These are phyloP conservation scores for Amanita phalloides DNA, from an alignment of 768 basidiomycete species.

Conservation along the genomic window DNA sequence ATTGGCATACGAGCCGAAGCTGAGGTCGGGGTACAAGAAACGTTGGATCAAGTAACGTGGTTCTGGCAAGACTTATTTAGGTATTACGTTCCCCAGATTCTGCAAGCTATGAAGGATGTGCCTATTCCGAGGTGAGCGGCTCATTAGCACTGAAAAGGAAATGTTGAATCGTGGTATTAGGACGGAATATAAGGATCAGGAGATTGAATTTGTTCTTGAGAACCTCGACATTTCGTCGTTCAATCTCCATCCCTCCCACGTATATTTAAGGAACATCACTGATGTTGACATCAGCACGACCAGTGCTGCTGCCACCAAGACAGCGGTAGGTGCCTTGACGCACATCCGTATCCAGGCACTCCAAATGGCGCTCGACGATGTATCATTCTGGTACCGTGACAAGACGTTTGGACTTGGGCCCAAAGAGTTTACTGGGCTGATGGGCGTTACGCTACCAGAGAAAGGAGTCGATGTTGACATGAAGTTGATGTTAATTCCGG, in stretches of 20 bases:
- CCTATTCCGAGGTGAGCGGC: constrained; percentile 54
- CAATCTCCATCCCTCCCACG: constrained; percentile 57
- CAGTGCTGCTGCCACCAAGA: constrained; percentile 23
- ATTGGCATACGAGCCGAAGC: constrained; percentile 24
- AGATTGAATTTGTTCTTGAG: constrained; percentile 67
- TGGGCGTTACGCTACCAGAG: constrained; percentile 50
- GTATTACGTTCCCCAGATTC: constrained; percentile 57
- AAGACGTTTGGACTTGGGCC: constrained; percentile 42
- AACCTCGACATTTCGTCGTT: constrained; percentile 62
- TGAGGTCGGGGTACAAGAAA: constrained; percentile 34
- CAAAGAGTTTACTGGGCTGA: constrained; percentile 47
- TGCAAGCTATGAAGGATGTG: constrained; percentile 42
- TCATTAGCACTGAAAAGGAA: neutral
- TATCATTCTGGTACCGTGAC: constrained; percentile 70
- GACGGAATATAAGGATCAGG: constrained; percentile 59
- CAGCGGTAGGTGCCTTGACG: constrained; percentile 51
- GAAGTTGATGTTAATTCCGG: constrained; percentile 53
- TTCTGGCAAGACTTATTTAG: constrained; percentile 77
- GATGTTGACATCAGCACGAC: constrained; percentile 36
- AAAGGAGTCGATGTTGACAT: constrained; percentile 63
- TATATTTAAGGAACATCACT: constrained; percentile 64
- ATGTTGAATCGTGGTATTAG: constrained; percentile 21
- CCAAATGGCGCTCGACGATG: constrained; percentile 49
- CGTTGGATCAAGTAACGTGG: constrained; percentile 57
- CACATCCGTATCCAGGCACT: constrained; percentile 57